A percentile compares a stretch with the other conserved stretches of the same genome.
Conservation (phyloP, 2,329 filamentous ascomycete species). For the Sarocladium oryzae region DNA sequence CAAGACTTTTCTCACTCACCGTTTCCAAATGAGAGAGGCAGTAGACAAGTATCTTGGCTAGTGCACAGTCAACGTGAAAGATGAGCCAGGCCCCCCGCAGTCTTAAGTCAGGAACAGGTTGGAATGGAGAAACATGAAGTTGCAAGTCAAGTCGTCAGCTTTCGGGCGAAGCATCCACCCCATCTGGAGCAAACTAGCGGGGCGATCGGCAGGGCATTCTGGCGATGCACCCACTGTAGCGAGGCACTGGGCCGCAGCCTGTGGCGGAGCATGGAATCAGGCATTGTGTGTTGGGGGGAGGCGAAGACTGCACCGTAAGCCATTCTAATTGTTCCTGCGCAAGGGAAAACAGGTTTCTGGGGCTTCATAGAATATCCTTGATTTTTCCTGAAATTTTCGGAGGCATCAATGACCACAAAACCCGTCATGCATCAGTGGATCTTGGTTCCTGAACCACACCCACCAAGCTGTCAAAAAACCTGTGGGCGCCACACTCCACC, state of each 20-base stretch:
- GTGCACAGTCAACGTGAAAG: too few relatives aligned
- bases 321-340: too few relatives aligned
- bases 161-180: background rate
- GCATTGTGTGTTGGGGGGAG: background rate
- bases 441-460: too few relatives aligned
- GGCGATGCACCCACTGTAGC: background rate
- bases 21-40: too few relatives aligned
- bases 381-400: background rate
- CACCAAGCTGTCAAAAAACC: background rate
- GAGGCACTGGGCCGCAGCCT: background rate
- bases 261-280: background rate
- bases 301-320: too few relatives aligned
- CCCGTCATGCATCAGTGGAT: background rate
- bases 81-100: too few relatives aligned
- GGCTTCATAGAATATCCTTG: background rate
- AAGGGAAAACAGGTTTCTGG: too few relatives aligned
- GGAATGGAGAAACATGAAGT: background rate
- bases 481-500: background rate
- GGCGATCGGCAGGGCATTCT: conserved; percentile 7
- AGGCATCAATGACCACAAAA: background rate
- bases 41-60: too few relatives aligned
- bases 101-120: background rate
- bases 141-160: conserved; percentile 7
- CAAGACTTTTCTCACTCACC: too few relatives aligned
- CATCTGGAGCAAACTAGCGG: background rate